Percentiles rank a stretch among this genome's conserved stretches.
Conservation (phyloP, 1,284 basidiomycete genomes). For the Sanguinoderma infundibulare region DNA sequence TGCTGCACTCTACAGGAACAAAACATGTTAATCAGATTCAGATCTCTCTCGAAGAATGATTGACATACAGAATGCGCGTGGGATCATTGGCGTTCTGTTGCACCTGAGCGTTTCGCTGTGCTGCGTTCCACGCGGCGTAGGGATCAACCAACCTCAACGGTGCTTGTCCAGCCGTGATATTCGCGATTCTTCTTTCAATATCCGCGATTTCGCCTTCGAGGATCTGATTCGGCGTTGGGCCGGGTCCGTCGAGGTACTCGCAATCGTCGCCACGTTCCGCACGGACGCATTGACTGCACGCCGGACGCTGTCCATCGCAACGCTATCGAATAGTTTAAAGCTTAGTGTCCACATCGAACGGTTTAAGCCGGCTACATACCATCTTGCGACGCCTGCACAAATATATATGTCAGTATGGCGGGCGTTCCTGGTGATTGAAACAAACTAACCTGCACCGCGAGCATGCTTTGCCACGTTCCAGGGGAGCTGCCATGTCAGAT, state of each 20-base stretch:
- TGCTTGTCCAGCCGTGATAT: constrained; percentile 26
- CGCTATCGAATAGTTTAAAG: constrained; percentile 20
- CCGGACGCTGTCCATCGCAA: constrained; percentile 36
- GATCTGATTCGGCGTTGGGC: constrained; percentile 33
- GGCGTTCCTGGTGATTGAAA: no score
- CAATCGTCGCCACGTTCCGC: constrained; percentile 33
- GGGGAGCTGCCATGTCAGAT: constrained; percentile 22
- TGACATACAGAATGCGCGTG: constrained; percentile 24
- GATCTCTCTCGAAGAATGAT: background rate
- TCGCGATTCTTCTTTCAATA: constrained; percentile 34
- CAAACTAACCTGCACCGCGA: constrained; percentile 34
- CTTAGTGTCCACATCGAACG: background rate
- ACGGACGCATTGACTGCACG: constrained; percentile 34
- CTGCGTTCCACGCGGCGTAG: constrained; percentile 24
- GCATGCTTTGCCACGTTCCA: constrained; percentile 38
- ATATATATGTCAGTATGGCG: background rate
- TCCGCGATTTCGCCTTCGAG: constrained; percentile 32
- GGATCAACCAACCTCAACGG: constrained; percentile 33
- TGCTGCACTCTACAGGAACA: constrained; percentile 13
- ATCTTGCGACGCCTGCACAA: constrained; percentile 35
- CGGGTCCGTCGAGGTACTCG: constrained; percentile 35
- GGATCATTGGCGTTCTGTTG: constrained; percentile 15
- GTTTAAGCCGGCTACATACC: constrained; percentile 21
- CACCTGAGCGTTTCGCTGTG: constrained; percentile 10
- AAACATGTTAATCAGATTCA: constrained; percentile 5